Evolutionary conservation across 2,329 filamentous ascomycete species (phyloP).

Genomic region (Didymella sp.): DNA sequence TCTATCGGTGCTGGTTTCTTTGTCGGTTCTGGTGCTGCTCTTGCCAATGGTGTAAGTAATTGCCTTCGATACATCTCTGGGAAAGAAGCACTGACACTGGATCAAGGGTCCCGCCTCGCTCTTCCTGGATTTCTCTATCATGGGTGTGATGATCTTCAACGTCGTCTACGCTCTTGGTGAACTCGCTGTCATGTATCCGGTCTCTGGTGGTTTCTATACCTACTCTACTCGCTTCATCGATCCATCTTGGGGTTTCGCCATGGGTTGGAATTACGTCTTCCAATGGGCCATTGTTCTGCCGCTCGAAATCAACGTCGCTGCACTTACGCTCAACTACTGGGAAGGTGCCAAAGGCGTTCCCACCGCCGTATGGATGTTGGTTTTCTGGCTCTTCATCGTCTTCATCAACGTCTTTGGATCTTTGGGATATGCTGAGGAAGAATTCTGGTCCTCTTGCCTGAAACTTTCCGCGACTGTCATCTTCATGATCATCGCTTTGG

Average conservation of each 20-base stretch:
- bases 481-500: slow-evolving; percentile 86
- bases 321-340: slow-evolving; percentile 86
- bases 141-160: slow-evolving; percentile 51
- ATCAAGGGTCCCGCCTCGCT: slow-evolving; percentile 41
- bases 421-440: slow-evolving; percentile 52
- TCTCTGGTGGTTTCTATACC: slow-evolving; percentile 89
- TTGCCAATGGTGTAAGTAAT: slow-evolving; percentile 48
- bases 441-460: slow-evolving; percentile 48
- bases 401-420: slow-evolving; percentile 69
- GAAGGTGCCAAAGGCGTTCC: slow-evolving; percentile 57
- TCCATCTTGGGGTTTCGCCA: slow-evolving; percentile 92
- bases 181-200: slow-evolving; percentile 86
- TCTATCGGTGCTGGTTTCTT: slow-evolving; percentile 82
- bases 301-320: slow-evolving; percentile 78
- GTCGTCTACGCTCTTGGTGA: slow-evolving; percentile 86
- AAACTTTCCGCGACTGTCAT: slow-evolving; percentile 48
- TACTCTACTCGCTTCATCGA: slow-evolving; percentile 93
- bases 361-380: slow-evolving; percentile 72
- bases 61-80: slow-evolving; percentile 47
- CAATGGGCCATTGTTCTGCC: slow-evolving; percentile 88
- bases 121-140: slow-evolving; percentile 51
- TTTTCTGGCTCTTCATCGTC: slow-evolving; percentile 80
- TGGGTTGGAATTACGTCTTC: slow-evolving; percentile 93
- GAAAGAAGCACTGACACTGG: slow-evolving; percentile 66
- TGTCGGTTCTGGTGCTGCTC: slow-evolving; percentile 69